Evolutionary conservation across 1,284 basidiomycete genomes (phyloP).

Genomic region (Apiotrichum akiyoshidainum): DNA sequence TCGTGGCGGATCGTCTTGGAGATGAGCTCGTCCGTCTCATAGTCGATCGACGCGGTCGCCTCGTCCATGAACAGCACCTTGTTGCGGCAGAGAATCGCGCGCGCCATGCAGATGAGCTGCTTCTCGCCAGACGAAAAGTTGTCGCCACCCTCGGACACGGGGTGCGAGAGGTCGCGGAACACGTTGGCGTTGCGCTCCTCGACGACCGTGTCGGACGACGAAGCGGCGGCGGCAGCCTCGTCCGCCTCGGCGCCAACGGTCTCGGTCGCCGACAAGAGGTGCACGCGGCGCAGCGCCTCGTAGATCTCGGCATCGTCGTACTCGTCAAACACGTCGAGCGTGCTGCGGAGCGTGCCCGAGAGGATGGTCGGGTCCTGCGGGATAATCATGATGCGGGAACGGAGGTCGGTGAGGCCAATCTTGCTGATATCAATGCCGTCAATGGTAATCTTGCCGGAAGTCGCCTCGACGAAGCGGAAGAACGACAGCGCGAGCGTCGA

Average conservation of each 20-base stretch:
- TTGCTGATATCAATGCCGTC: slow-evolving; percentile 80
- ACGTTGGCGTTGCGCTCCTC: slow-evolving; percentile 70
- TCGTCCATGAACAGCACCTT: slow-evolving; percentile 77
- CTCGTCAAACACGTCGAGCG: slow-evolving; percentile 86
- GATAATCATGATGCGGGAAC: slow-evolving; percentile 78
- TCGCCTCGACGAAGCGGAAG: slow-evolving; percentile 92
- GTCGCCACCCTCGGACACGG: slow-evolving; percentile 68
- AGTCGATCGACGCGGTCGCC: slow-evolving; percentile 61
- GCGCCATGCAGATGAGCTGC: slow-evolving; percentile 77
- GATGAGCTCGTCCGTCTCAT: slow-evolving; percentile 59
- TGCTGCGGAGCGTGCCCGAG: slow-evolving; percentile 78
- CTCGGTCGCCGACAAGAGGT: slow-evolving; percentile 60
- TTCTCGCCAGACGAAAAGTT: slow-evolving; percentile 90
- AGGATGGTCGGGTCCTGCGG: slow-evolving; percentile 92
- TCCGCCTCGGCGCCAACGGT: slow-evolving; percentile 49
- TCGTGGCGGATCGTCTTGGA: slow-evolving; percentile 52
- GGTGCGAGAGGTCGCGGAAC: slow-evolving; percentile 78
- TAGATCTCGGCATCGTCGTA: slow-evolving; percentile 82
- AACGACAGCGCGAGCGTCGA: slow-evolving; percentile 86
- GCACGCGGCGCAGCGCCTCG: slow-evolving; percentile 80
- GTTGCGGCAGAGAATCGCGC: slow-evolving; percentile 71
- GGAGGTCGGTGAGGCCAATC: slow-evolving; percentile 82
- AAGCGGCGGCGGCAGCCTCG: slow-evolving; percentile 50
- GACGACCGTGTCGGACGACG: slow-evolving; percentile 29
- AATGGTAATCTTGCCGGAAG: slow-evolving; percentile 73